These are phyloP conservation scores for Boletus vinaceobasis DNA, from an alignment of 768 basidiomycete species.

Conservation along the genomic window DNA sequence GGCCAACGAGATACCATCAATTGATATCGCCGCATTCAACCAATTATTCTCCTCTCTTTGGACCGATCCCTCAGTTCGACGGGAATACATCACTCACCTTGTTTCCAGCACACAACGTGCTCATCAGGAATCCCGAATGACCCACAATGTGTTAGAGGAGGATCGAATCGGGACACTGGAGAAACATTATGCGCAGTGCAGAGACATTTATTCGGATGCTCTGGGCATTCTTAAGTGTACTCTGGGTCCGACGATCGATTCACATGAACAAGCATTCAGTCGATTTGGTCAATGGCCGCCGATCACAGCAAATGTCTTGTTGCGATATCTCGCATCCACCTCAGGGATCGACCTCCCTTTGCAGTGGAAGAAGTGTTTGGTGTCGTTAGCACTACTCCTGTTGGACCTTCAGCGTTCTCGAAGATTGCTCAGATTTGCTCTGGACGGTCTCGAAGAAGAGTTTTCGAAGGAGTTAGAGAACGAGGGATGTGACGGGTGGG, in stretches of 20 bases:
- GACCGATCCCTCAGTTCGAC: background rate
- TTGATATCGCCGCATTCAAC: background rate
- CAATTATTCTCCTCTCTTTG: background rate
- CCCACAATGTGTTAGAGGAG: background rate
- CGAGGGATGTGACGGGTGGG: slow-evolving; percentile 14
- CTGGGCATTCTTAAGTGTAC: background rate
- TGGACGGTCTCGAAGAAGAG: slow-evolving; percentile 23
- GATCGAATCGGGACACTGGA: background rate
- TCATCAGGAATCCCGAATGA: background rate
- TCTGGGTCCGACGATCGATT: slow-evolving; percentile 8
- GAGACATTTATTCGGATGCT: background rate
- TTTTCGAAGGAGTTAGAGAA: slow-evolving; percentile 26
- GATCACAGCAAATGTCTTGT: background rate
- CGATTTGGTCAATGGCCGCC: slow-evolving; percentile 33
- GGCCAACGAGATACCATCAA: background rate
- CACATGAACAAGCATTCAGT: slow-evolving; percentile 2
- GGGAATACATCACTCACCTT: slow-evolving; percentile 10
- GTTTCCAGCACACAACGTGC: background rate
- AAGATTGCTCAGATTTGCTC: slow-evolving; percentile 27
- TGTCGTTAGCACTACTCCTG: slow-evolving; percentile 25
- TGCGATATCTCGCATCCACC: background rate
- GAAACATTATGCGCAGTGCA: background rate
- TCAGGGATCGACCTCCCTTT: slow-evolving; percentile 4
- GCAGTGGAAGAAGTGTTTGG: slow-evolving; percentile 30
- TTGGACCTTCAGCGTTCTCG: slow-evolving; percentile 35